Evolutionary conservation across 1,139 yeast genomes (phyloP), one percentile per base, ranked within the genome.

Genomic region (Blastobotrys malaysiensis): DNA sequence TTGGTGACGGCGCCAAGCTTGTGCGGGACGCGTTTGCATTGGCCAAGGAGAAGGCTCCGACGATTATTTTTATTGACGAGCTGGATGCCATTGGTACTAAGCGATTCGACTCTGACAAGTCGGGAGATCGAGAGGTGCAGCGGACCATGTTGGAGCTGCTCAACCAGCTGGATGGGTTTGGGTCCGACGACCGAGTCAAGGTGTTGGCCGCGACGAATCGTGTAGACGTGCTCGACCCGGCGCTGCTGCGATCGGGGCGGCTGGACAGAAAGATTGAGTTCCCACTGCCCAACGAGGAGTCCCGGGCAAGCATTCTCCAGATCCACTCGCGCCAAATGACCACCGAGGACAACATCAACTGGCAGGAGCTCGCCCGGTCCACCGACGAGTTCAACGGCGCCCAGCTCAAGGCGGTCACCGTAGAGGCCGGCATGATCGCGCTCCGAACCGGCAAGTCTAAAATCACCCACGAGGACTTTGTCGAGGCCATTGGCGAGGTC

Each of bases 351-450:
- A 85, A 88, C 48, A 90, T 93, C 61, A 93, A 93, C 74, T 95
- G 99, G 99, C 88, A 91, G 71, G 99, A 93, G 75, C 80, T 93
- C 69, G 98, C 99, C 4, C 82, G 99, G 69, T 88, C 97, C 13
- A 93, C 99, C 0, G 99, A 93, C 71, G 99, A 93, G 73, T 93
- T 93, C 73, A 93, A 93, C 66, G 99, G 99, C 68, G 99, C 99
- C 1, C 98, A 95, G 73, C 79, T 93, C 70, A 93, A 93, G 76
- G 98, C 98, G 0, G 99, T 93, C 26, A 90, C 97, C 7, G 99
- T 93, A 20, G 99, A 93, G 72, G 99, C 99, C 2, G 99, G 99
- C 68, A 95, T 93, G 99, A 93, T 95, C 73, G 99, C 99, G 1
- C 79, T 95, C 68, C 83, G 99, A 73, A 89, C 89, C 65, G 98